These are phyloP conservation scores for Tylopilus vinaceipallidus DNA, from an alignment of 768 basidiomycete species.

Conservation along the genomic window DNA sequence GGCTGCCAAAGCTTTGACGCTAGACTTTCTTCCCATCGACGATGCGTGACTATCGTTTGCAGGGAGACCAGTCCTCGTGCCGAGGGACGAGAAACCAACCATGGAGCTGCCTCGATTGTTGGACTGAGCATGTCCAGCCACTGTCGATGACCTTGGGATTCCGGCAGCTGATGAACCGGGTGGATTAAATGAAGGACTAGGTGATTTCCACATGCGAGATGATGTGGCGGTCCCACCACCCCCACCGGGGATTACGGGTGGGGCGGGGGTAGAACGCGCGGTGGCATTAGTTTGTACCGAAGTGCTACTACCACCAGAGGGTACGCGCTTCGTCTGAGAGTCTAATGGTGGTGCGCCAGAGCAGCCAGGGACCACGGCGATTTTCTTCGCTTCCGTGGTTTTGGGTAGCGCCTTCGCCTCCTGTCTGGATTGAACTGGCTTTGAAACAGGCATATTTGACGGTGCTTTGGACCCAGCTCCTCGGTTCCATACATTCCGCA, in stretches of 20 bases:
- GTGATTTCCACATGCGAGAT: conserved; percentile 20
- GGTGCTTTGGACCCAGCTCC: conserved; percentile 35
- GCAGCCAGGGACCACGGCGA: conserved; percentile 16
- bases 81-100: conserved; percentile 38
- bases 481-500: conserved; percentile 72
- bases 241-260: conserved; percentile 8
- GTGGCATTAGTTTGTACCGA: conserved; percentile 3
- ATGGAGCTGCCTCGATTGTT: conserved; percentile 17
- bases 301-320: conserved; percentile 15
- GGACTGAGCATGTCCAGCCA: conserved; percentile 17
- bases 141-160: conserved; percentile 12
- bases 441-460: conserved; percentile 29
- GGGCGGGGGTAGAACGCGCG: conserved; percentile 15
- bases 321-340: conserved; percentile 17
- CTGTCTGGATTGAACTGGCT: conserved; percentile 17
- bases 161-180: conserved; percentile 12
- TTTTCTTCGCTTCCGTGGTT: conserved; percentile 21
- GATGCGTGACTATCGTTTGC: conserved; percentile 19
- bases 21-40: conserved; percentile 32
- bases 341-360: conserved; percentile 20
- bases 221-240: conserved; percentile 7
- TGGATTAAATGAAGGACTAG: conserved; percentile 16
- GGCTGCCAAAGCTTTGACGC: conserved; percentile 3
- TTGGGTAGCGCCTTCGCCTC: conserved; percentile 14
- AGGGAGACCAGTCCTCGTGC: conserved; percentile 33